These are phyloP conservation scores for Cyphellophora europaea DNA, from an alignment of 2,329 filamentous ascomycete genomes.

Conservation along the genomic window DNA sequence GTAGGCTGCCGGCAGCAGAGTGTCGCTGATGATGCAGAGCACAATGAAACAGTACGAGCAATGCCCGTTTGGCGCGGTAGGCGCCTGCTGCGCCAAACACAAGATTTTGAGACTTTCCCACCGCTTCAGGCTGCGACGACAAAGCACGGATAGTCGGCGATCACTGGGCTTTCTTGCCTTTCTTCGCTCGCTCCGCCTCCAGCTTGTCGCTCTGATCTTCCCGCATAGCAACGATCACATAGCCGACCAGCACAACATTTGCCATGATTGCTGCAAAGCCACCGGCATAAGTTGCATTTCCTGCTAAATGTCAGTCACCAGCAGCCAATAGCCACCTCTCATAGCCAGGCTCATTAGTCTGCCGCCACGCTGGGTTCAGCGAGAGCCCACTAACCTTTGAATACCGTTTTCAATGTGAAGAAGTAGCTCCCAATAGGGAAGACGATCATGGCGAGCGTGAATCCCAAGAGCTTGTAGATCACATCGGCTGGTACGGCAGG, in stretches of 20 bases:
- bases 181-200: constrained; percentile 47
- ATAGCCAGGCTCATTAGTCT: background rate
- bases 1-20: too few relatives aligned
- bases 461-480: constrained; percentile 80
- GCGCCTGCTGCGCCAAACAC: too few relatives aligned
- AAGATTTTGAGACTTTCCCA: too few relatives aligned
- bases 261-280: constrained; percentile 79
- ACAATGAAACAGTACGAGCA: too few relatives aligned
- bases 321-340: background rate
- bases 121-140: too few relatives aligned
- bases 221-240: constrained; percentile 81
- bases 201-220: constrained; percentile 76
- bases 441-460: constrained; percentile 85
- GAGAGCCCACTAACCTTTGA: constrained; percentile 52
- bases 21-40: too few relatives aligned
- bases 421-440: constrained; percentile 87
- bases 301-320: constrained; percentile 34
- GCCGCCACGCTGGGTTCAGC: background rate
- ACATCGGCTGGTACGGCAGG: constrained; percentile 73
- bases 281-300: constrained; percentile 81
- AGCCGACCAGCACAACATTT: constrained; percentile 83
- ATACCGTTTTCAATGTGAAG: constrained; percentile 64
- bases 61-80: too few relatives aligned
- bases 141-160: too few relatives aligned
- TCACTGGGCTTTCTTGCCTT: too few relatives aligned